Conservation (phyloP, 768 basidiomycete species). For the Phaeolepiota aurea region DNA sequence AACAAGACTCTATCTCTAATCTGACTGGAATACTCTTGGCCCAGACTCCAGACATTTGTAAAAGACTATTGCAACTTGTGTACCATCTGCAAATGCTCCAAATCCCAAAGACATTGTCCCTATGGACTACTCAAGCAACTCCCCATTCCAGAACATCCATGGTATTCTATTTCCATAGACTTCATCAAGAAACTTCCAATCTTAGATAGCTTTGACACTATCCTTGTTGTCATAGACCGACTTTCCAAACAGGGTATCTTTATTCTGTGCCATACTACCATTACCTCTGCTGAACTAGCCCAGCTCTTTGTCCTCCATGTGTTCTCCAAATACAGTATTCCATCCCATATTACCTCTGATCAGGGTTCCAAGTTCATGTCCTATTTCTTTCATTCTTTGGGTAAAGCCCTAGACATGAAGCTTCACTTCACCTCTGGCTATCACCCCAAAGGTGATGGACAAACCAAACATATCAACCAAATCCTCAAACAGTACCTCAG, state of each 20-base stretch:
- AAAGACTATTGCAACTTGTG: constrained; percentile 8
- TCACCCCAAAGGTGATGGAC: too few species aligned
- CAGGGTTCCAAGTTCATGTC: too few species aligned
- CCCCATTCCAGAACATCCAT: constrained; percentile 12
- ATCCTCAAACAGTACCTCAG: too few species aligned
- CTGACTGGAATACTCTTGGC: constrained; percentile 10
- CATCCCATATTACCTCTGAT: too few species aligned
- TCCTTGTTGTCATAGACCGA: not conserved
- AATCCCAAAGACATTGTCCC: constrained; percentile 3
- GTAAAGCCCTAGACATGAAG: not conserved
- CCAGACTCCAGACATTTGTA: constrained; percentile 7
- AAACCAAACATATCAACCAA: not conserved
- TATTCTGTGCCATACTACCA: not conserved
- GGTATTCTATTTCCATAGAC: constrained; percentile 18
- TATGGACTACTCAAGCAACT: constrained; percentile 13
- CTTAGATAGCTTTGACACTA: not conserved
- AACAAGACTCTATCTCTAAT: constrained; percentile 7
- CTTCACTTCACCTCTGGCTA: too few species aligned
- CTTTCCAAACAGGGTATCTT: not conserved
- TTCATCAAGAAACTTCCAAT: constrained; percentile 17
- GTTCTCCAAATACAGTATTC: not conserved
- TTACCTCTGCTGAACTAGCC: too few species aligned
- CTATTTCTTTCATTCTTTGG: too few species aligned
- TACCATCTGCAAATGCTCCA: constrained; percentile 7
- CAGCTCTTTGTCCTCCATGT: not conserved